Evolutionary conservation across 352 stramenopile genomes (phyloP).

Genomic region (Pythium biforme): DNA sequence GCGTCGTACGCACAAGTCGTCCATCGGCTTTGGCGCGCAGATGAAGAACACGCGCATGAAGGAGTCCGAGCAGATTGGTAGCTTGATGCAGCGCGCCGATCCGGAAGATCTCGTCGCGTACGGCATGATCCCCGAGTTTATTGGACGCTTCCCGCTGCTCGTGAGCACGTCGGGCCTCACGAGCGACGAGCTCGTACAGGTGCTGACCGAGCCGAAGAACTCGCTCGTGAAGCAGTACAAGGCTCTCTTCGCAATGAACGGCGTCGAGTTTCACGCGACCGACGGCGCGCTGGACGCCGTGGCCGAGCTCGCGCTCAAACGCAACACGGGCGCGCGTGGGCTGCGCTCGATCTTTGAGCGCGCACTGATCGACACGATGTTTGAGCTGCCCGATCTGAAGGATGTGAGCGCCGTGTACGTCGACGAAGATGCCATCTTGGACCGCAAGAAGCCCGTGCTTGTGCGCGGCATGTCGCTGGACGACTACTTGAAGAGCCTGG

Average conservation of each 20-base stretch:
- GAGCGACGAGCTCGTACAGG: constrained; percentile 91
- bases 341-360: constrained; percentile 94
- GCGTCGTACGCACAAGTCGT: constrained; percentile 89
- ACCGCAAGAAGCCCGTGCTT: constrained; percentile 89
- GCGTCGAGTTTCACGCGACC: constrained; percentile 96
- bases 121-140: constrained; percentile 98
- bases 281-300: constrained; percentile 94
- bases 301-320: constrained; percentile 89
- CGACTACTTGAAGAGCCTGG: constrained; percentile 72
- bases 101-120: constrained; percentile 96
- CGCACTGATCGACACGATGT: constrained; percentile 96
- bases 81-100: constrained; percentile 92
- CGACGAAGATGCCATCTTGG: constrained; percentile 90
- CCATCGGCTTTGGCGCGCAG: constrained; percentile 97
- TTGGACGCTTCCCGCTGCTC: constrained; percentile 97
- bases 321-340: constrained; percentile 95
- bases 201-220: constrained; percentile 97
- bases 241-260: constrained; percentile 94
- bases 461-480: constrained; percentile 73
- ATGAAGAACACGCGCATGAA: constrained; percentile 83
- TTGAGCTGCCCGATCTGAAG: constrained; percentile 91
- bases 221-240: constrained; percentile 98
- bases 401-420: constrained; percentile 94
- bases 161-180: constrained; percentile 93
- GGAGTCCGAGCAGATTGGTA: constrained; percentile 84